Percentiles rank a stretch among this genome's conserved stretches.
Evolutionary conservation across 805 yeast species (phyloP).

Genomic region (Naumovozyma baii): DNA sequence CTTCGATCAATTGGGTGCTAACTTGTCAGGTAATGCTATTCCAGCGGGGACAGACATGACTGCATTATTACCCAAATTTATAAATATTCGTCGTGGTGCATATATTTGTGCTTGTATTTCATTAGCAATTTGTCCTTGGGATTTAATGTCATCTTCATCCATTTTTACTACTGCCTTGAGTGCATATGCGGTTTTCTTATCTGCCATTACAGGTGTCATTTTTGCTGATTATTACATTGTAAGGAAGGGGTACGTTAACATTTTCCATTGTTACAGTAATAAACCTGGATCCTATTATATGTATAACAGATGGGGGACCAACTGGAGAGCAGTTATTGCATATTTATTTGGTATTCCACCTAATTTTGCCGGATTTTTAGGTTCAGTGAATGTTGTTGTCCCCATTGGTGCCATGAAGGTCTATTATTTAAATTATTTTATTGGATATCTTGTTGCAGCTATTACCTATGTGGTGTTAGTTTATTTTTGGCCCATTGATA

Average conservation of each 20-base stretch:
- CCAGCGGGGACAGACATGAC: slow-evolving; percentile 69
- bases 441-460: slow-evolving; percentile 59
- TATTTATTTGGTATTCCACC: slow-evolving; percentile 74
- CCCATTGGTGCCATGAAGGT: slow-evolving; percentile 71
- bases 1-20: slow-evolving; percentile 69
- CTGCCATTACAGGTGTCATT: slow-evolving; percentile 74
- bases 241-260: slow-evolving; percentile 58
- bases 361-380: slow-evolving; percentile 79
- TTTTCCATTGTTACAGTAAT: slow-evolving; percentile 55
- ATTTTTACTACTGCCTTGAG: slow-evolving; percentile 71
- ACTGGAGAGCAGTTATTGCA: slow-evolving; percentile 79
- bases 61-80: slow-evolving; percentile 51
- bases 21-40: slow-evolving; percentile 61
- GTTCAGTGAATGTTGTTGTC: slow-evolving; percentile 68
- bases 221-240: slow-evolving; percentile 60
- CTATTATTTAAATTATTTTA: slow-evolving; percentile 64
- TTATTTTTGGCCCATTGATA: slow-evolving; percentile 43
- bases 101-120: slow-evolving; percentile 67
- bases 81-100: slow-evolving; percentile 73
- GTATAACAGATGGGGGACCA: slow-evolving; percentile 54
- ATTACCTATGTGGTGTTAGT: slow-evolving; percentile 45
- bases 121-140: slow-evolving; percentile 74
- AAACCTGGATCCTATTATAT: slow-evolving; percentile 41
- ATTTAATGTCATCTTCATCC: slow-evolving; percentile 56
- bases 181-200: slow-evolving; percentile 74